A percentile compares a stretch with the other conserved stretches of the same genome.
phyloP scores from a whole-genome alignment of 179 eudicot genomes.

The Patellifolia procumbens region DNA sequence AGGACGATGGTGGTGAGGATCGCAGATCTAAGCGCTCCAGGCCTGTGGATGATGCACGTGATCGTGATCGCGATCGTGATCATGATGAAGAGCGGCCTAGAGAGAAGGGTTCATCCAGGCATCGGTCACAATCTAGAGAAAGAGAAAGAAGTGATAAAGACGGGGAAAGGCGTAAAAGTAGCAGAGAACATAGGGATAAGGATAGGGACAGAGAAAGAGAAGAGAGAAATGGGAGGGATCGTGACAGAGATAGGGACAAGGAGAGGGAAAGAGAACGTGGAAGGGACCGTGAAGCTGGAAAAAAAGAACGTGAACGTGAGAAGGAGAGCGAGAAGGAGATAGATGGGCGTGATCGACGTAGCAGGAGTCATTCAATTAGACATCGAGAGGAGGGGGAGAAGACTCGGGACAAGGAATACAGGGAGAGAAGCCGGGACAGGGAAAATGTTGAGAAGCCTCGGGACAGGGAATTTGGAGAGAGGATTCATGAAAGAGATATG shows the following conservation, averaged over 20 bases:
- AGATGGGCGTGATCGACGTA: constrained; percentile 46
- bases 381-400: constrained; percentile 51
- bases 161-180: constrained; percentile 46
- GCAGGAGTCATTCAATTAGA: constrained; percentile 41
- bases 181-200: constrained; percentile 47
- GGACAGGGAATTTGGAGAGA: constrained; percentile 50
- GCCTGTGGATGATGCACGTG: constrained; percentile 54
- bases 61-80: constrained; percentile 43
- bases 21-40: constrained; percentile 52
- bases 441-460: constrained; percentile 43
- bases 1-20: constrained; percentile 42
- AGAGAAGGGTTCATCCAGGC: constrained; percentile 54
- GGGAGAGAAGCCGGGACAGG: constrained; percentile 49
- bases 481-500: constrained; percentile 30
- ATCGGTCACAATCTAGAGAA: constrained; percentile 52
- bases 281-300: constrained; percentile 35
- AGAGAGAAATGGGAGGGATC: constrained; percentile 48
- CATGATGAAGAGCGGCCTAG: constrained; percentile 44
- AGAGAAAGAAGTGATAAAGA: constrained; percentile 58
- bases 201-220: constrained; percentile 48
- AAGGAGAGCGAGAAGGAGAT: constrained; percentile 44
- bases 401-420: constrained; percentile 39
- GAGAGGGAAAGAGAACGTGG: constrained; percentile 45
- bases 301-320: constrained; percentile 35
- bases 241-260: constrained; percentile 34